phyloP scores from a whole-genome alignment of 768 basidiomycete species.

The Hygrophorus pudorinus region DNA sequence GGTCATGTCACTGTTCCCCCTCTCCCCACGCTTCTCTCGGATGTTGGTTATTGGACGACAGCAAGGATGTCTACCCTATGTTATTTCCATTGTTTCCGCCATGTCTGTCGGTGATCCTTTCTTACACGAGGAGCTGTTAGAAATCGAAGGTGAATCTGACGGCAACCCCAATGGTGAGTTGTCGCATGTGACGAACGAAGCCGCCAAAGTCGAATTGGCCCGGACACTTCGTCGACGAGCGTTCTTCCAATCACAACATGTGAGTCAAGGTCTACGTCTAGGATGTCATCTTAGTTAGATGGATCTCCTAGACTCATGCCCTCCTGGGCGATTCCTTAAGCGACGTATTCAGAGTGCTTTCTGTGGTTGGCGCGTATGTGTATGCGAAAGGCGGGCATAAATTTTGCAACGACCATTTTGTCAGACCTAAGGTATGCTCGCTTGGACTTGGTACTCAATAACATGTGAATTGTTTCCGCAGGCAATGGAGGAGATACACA shows the following conservation, averaged over 20 bases:
- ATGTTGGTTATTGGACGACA: slow-evolving; percentile 93
- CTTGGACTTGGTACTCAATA: background rate
- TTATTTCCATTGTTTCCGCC: slow-evolving; percentile 84
- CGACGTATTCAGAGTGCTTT: slow-evolving; percentile 80
- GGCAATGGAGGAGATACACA: slow-evolving; percentile 99
- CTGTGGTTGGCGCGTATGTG: slow-evolving; percentile 95
- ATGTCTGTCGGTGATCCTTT: slow-evolving; percentile 96
- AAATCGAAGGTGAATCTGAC: slow-evolving; percentile 27
- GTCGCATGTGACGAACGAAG: slow-evolving; percentile 36
- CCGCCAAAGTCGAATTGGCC: slow-evolving; percentile 42
- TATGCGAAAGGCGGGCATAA: slow-evolving; percentile 70
- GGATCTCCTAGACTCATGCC: slow-evolving; percentile 49
- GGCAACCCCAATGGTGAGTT: slow-evolving; percentile 29
- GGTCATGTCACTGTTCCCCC: slow-evolving; percentile 87
- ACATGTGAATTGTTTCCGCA: slow-evolving; percentile 19
- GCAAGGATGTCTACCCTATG: slow-evolving; percentile 74
- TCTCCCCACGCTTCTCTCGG: slow-evolving; percentile 90
- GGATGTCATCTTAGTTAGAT: background rate
- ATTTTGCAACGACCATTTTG: slow-evolving; percentile 87
- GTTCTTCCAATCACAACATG: slow-evolving; percentile 78
- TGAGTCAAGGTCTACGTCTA: slow-evolving; percentile 20
- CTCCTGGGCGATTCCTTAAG: slow-evolving; percentile 73
- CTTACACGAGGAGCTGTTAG: slow-evolving; percentile 67
- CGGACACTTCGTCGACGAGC: slow-evolving; percentile 56
- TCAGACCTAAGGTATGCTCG: slow-evolving; percentile 66